These are phyloP conservation scores for Tuber aestivum DNA, from an alignment of 495 filamentous ascomycete species.

Conservation along the genomic window DNA sequence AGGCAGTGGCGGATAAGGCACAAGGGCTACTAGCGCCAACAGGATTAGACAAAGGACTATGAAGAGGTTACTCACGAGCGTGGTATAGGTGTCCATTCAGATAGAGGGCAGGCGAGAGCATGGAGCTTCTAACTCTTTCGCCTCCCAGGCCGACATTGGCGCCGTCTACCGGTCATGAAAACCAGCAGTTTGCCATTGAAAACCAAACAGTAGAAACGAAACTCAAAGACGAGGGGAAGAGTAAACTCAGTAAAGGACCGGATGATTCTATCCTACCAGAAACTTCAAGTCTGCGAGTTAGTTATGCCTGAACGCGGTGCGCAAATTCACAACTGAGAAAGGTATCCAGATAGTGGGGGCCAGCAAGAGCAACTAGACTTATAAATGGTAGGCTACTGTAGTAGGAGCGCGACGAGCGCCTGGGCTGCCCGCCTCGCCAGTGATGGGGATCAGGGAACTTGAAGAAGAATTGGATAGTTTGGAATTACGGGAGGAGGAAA, in stretches of 20 bases:
- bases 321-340: slow-evolving; percentile 28
- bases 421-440: slow-evolving; percentile 16
- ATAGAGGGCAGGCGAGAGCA: slow-evolving; percentile 29
- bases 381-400: slow-evolving; percentile 24
- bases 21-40: slow-evolving; percentile 25
- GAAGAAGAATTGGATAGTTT: slow-evolving; percentile 39
- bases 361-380: slow-evolving; percentile 29
- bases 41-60: slow-evolving; percentile 38
- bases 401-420: slow-evolving; percentile 11
- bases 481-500: slow-evolving; percentile 30
- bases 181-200: slow-evolving; percentile 10
- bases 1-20: slow-evolving; percentile 21
- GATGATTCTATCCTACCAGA: slow-evolving; percentile 40
- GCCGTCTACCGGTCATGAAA: slow-evolving; percentile 10
- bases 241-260: slow-evolving; percentile 18
- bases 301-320: slow-evolving; percentile 40
- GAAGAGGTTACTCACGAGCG: slow-evolving; percentile 36
- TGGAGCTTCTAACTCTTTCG: slow-evolving; percentile 33
- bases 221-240: slow-evolving; percentile 16
- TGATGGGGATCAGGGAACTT: slow-evolving; percentile 19
- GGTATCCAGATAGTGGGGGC: slow-evolving; percentile 30
- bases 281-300: slow-evolving; percentile 38
- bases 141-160: slow-evolving; percentile 28
- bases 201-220: slow-evolving; percentile 15
- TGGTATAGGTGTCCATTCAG: slow-evolving; percentile 36